A percentile compares a stretch with the other conserved stretches of the same genome.
Evolutionary conservation across 2,329 filamentous ascomycete genomes (phyloP).

Genomic region (Sporothrix brasiliensis): DNA sequence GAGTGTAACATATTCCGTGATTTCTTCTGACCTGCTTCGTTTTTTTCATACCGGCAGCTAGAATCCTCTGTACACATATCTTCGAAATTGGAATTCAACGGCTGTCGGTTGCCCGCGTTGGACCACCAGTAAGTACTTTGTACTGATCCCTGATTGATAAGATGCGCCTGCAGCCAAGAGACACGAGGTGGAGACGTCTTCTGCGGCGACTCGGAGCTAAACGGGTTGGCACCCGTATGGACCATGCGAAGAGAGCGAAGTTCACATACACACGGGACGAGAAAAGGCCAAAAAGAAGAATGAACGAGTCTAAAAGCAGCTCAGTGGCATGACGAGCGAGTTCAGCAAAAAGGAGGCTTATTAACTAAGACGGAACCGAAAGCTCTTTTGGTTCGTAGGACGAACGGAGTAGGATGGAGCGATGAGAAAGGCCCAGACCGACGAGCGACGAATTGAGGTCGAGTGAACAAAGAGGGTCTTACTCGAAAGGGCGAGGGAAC

Average conservation of each 20-base stretch:
- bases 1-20: no score
- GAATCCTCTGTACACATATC: not conserved
- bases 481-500: not conserved
- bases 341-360: not conserved
- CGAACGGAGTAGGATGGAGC: not conserved
- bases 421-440: constrained; percentile 14
- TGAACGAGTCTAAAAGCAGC: not conserved
- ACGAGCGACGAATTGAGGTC: constrained; percentile 22
- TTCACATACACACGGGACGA: constrained; percentile 4
- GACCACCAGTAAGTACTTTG: not conserved
- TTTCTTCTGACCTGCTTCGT: no score
- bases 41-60: no score
- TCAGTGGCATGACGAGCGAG: constrained; percentile 7
- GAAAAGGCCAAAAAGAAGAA: constrained; percentile 20
- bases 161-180: constrained; percentile 30
- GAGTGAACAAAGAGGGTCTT: not conserved
- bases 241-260: not conserved
- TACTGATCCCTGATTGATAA: constrained; percentile 35
- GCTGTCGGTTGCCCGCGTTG: constrained; percentile 3
- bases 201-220: constrained; percentile 3
- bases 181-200: not conserved
- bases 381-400: not conserved
- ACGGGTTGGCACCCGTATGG: not conserved
- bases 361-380: constrained; percentile 1
- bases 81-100: not conserved